A percentile compares a stretch with the other conserved stretches of the same genome.
These are phyloP conservation scores for Cladosporium sp. DNA, from an alignment of 2,329 filamentous ascomycete species.

Conservation along the genomic window DNA sequence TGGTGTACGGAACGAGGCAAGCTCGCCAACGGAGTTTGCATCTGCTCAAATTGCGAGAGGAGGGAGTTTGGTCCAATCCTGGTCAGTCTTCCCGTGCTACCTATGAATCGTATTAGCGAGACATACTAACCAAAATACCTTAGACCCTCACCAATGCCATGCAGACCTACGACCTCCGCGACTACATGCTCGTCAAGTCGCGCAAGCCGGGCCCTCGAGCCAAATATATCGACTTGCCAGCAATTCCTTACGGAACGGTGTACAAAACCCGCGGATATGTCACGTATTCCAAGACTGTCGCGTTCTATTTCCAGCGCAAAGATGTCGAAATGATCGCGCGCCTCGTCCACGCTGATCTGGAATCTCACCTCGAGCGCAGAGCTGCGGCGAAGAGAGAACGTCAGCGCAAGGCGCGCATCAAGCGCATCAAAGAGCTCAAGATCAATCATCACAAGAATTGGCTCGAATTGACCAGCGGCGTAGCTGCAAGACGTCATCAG, in stretches of 20 bases:
- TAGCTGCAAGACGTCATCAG: slow-evolving; percentile 1
- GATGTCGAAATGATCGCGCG: slow-evolving; percentile 14
- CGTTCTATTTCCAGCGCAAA: slow-evolving; percentile 11
- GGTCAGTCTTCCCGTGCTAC: not conserved
- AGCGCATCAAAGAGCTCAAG: slow-evolving; percentile 4
- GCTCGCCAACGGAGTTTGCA: not conserved
- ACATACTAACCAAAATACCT: not conserved
- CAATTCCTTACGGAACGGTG: slow-evolving; percentile 14
- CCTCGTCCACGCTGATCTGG: slow-evolving; percentile 14
- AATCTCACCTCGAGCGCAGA: slow-evolving; percentile 12
- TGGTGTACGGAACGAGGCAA: not conserved
- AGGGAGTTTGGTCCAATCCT: not conserved
- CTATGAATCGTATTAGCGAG: not conserved
- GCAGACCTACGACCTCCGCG: slow-evolving; percentile 12
- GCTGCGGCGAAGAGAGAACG: not conserved
- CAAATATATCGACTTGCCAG: slow-evolving; percentile 11
- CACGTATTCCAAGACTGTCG: not conserved
- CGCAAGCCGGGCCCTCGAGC: slow-evolving; percentile 16
- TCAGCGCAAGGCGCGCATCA: not conserved
- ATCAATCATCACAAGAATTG: not conserved
- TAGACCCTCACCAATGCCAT: slow-evolving; percentile 15
- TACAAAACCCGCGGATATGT: not conserved
- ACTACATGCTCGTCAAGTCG: slow-evolving; percentile 16
- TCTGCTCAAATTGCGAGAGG: not conserved
- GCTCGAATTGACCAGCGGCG: not conserved